Conservation (phyloP, 2,329 filamentous ascomycete species). For the Colletotrichum lentis region DNA sequence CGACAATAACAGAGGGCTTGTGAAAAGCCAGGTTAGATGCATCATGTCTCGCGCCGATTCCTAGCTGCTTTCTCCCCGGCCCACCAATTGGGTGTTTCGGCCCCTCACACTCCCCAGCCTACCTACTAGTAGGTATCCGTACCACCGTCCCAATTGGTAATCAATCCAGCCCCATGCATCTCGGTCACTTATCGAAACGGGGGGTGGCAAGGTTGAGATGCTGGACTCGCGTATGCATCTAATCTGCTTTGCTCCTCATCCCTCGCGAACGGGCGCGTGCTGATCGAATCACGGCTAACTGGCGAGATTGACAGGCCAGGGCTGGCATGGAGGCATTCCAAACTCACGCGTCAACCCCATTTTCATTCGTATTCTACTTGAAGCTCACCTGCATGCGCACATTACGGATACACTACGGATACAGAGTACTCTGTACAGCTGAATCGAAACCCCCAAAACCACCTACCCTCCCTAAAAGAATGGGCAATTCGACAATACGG, state of each 20-base stretch:
- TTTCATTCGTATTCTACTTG: neutral
- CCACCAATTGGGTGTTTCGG: neutral
- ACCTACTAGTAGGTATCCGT: too few species aligned
- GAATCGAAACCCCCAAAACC: neutral
- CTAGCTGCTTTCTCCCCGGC: constrained; percentile 11
- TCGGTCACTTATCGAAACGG: neutral
- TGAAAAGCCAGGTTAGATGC: neutral
- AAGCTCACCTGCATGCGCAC: neutral
- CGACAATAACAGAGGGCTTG: neutral
- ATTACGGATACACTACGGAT: too few species aligned
- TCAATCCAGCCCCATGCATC: constrained; percentile 1
- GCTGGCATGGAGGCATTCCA: constrained; percentile 12
- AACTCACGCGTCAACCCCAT: constrained; percentile 15
- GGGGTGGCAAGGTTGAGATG: constrained; percentile 25
- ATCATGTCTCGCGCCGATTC: constrained; percentile 13
- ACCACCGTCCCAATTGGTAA: neutral
- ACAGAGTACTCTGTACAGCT: too few species aligned
- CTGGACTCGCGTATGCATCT: constrained; percentile 5
- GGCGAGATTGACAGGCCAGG: constrained; percentile 29
- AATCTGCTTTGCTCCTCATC: constrained; percentile 9
- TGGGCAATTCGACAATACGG: constrained; percentile 5
- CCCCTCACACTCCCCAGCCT: too few species aligned
- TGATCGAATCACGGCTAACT: constrained; percentile 23
- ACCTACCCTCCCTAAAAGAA: neutral
- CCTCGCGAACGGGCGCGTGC: constrained; percentile 15